Percentiles rank a stretch among this genome's conserved stretches.
Conservation (phyloP, 805 yeast species). For the Debaryomyces castellii region DNA sequence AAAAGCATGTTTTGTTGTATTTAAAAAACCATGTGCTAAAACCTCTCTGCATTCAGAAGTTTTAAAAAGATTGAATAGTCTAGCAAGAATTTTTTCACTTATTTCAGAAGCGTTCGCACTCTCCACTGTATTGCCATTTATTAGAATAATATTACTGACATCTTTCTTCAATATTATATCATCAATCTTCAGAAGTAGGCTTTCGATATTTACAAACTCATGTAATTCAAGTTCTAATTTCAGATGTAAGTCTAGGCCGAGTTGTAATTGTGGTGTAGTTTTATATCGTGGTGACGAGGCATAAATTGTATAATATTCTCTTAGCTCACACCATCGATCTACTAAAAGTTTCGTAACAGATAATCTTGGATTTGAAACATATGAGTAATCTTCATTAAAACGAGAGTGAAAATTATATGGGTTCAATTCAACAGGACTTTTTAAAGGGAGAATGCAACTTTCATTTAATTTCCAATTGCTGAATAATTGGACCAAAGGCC, state of each 20-base stretch:
- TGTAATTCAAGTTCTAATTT: constrained; percentile 49
- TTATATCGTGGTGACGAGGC: constrained; percentile 32
- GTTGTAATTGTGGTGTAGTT: constrained; percentile 39
- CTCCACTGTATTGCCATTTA: constrained; percentile 1
- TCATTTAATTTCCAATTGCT: constrained; percentile 1
- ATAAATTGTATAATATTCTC: constrained; percentile 52
- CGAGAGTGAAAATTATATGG: constrained; percentile 29
- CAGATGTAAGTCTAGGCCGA: constrained; percentile 51
- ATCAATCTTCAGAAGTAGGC: constrained; percentile 8
- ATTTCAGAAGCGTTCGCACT: constrained; percentile 30
- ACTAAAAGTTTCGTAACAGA: constrained; percentile 63
- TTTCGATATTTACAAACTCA: constrained; percentile 23
- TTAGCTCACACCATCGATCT: constrained; percentile 67
- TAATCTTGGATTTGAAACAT: constrained; percentile 33
- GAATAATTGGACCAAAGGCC: constrained; percentile 1
- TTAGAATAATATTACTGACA: not conserved
- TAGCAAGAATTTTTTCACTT: constrained; percentile 39
- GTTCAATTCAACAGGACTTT: constrained; percentile 11
- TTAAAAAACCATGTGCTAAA: constrained; percentile 51
- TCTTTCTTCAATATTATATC: constrained; percentile 5
- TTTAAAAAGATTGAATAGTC: constrained; percentile 41
- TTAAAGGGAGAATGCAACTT: constrained; percentile 10
- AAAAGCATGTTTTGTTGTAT: constrained; percentile 23
- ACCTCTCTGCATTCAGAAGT: constrained; percentile 63
- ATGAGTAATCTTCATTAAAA: constrained; percentile 22